Conservation (phyloP, 192 early-diverging fungal species). For the Phycomyces blakesleeanus region DNA sequence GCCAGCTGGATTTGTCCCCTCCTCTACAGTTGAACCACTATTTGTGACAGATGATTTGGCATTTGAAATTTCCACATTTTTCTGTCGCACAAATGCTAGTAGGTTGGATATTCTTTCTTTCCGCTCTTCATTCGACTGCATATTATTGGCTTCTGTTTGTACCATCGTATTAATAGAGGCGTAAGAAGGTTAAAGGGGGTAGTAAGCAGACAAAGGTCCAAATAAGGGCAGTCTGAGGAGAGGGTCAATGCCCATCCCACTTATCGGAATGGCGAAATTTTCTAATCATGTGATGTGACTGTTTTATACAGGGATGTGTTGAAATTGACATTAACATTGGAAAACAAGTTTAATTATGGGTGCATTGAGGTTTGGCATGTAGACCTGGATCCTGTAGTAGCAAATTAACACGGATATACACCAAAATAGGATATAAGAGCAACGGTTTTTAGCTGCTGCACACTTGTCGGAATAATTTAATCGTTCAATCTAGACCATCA, state of each 20-base stretch:
- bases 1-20: too few species aligned
- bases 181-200: background rate
- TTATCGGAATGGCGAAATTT: background rate
- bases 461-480: too few species aligned
- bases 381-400: too few species aligned
- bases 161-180: background rate
- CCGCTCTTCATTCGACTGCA: conserved; percentile 2
- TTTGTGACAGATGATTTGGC: background rate
- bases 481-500: too few species aligned
- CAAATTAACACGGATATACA: too few species aligned
- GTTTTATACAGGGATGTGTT: background rate
- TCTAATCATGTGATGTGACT: background rate
- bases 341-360: too few species aligned
- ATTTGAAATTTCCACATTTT: background rate
- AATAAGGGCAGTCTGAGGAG: background rate
- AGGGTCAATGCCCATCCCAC: background rate
- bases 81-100: conserved; percentile 7
- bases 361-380: too few species aligned
- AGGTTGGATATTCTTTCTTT: conserved; percentile 9
- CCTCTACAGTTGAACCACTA: too few species aligned
- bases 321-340: too few species aligned
- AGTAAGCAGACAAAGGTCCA: background rate
- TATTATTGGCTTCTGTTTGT: background rate
- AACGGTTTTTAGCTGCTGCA: too few species aligned
- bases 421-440: too few species aligned